Evolutionary conservation across 176 grass and related monocot genomes (phyloP), one percentile per base, ranked within the genome.

Genomic region (Oryza nivara): DNA sequence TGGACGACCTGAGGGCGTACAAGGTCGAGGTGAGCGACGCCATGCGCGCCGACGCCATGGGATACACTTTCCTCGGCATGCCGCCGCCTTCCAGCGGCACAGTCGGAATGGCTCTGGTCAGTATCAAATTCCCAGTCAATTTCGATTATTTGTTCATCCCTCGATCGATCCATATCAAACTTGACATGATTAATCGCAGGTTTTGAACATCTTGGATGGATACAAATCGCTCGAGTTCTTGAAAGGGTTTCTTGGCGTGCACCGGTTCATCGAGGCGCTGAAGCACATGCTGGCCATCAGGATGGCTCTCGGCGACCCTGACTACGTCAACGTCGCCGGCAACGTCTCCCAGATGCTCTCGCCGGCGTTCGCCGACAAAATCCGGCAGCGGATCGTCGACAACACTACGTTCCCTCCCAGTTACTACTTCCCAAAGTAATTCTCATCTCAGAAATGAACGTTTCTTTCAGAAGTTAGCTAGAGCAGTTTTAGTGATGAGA

Each of bases 41-140:
- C 74, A 75, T 95, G 87, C 63, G 65, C 32, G 85, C 67, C 0
- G 76, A 95, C 47, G 92, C 74, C 76, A 85, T 98, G 92, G 95
- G 92, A 2, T 93, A 68, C 86, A 90, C 88, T 58, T 82, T 98
- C 80, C 87, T 98, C 12, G 95, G 95, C 26, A 95, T 95, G 95
- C 95, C 90, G 36, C 95, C 92, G 22, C 95, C 95, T 40, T 98
- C 95, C 25, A 93, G 90, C 49, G 95, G 95, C 84, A 92, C 92
- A 11, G 87, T 92, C 28, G 90, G 95, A 15, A 68, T 95, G 80
- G 63, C 91, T 17, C 15, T 98, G 91, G 91, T 98, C 56, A 65
- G 85, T 85, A 49, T 83, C 45, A 44, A 34, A 54, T 65, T 43
- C 70, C 11, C 23, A 12, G 28, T 43, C 38, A 25, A 5, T 45